Evolutionary conservation across 2,329 filamentous ascomycete species (phyloP).

Genomic region (Cyclaneusma minus): DNA sequence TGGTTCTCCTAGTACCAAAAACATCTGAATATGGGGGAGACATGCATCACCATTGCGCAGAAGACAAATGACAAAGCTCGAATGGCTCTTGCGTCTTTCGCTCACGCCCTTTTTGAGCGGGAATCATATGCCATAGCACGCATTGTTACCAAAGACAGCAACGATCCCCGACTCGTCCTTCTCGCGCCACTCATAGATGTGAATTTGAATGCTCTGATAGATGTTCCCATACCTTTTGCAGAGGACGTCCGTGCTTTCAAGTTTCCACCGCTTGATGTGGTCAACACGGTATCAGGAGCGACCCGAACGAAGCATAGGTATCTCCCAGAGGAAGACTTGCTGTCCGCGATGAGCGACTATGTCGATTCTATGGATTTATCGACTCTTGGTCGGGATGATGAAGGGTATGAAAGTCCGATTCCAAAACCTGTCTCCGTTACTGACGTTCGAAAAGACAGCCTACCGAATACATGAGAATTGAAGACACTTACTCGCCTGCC

Average conservation of each 20-base stretch:
- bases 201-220: constrained; percentile 73
- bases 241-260: constrained; percentile 85
- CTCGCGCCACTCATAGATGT: constrained; percentile 67
- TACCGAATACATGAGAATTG: constrained; percentile 58
- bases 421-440: constrained; percentile 5
- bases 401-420: constrained; percentile 37
- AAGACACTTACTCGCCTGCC: constrained; percentile 70
- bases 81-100: constrained; percentile 74
- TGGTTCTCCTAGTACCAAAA: constrained; percentile 48
- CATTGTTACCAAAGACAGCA: constrained; percentile 70
- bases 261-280: constrained; percentile 78
- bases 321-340: constrained; percentile 59
- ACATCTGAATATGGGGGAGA: constrained; percentile 72
- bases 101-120: constrained; percentile 73
- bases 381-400: constrained; percentile 52
- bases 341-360: constrained; percentile 74
- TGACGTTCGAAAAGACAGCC: constrained; percentile 23
- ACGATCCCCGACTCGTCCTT: constrained; percentile 61
- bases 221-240: constrained; percentile 80
- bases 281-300: constrained; percentile 76
- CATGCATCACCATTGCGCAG: constrained; percentile 62
- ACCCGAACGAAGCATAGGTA: constrained; percentile 69
- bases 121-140: constrained; percentile 78
- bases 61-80: constrained; percentile 68
- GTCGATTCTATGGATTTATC: constrained; percentile 88